Evolutionary conservation across 2,329 filamentous ascomycete species (phyloP).

Genomic region (Colletotrichum somersetense): DNA sequence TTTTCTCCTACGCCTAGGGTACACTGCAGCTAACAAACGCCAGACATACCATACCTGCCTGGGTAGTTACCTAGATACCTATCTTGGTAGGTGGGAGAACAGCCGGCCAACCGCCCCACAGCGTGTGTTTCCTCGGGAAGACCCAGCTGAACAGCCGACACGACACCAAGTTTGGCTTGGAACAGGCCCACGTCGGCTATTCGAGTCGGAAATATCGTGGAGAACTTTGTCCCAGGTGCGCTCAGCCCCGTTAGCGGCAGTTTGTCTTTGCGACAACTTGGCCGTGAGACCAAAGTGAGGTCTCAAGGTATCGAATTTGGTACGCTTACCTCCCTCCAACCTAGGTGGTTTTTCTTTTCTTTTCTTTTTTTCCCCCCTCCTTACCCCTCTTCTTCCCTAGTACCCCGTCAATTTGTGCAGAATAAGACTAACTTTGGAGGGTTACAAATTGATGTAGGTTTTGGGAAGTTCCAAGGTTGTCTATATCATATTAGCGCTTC

Average conservation of each 20-base stretch:
- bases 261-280: not conserved
- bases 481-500: not conserved
- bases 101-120: conserved; percentile 13
- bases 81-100: not conserved
- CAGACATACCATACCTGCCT: too few species aligned
- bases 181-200: not conserved
- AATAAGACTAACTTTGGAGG: not conserved
- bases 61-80: too few species aligned
- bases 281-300: not conserved
- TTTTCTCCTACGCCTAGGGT: too few species aligned
- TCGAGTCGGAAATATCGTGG: not conserved
- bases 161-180: not conserved
- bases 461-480: not conserved
- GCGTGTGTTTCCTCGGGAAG: conserved; percentile 9
- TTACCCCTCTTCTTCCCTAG: not conserved
- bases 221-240: not conserved
- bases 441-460: not conserved
- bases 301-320: too few species aligned
- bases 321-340: too few species aligned
- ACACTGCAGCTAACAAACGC: too few species aligned
- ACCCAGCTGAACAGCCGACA: not conserved
- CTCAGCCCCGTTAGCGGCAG: not conserved
- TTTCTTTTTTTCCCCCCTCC: not conserved
- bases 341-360: not conserved
- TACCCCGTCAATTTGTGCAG: not conserved